Conservation (phyloP, 805 yeast species). For the Ogataea glucozyma region DNA sequence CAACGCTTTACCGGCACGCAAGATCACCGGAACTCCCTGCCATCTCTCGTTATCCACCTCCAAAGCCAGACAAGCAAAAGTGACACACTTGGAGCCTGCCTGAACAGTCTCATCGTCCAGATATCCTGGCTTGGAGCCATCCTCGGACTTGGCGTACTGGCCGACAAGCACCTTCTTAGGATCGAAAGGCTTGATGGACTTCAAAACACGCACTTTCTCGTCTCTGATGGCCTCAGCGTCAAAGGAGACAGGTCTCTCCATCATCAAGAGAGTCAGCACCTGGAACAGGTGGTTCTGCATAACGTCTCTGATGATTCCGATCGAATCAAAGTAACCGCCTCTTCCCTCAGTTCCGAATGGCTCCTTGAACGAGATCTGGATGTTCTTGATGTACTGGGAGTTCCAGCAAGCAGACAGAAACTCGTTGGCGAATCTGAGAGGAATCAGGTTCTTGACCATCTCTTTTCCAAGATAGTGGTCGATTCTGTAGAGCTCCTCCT, state of each 20-base stretch:
- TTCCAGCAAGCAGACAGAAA: conserved; percentile 90
- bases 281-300: conserved; percentile 97
- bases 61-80: conserved; percentile 84
- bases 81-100: conserved; percentile 79
- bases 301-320: conserved; percentile 96
- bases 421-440: conserved; percentile 88
- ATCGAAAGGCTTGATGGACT: conserved; percentile 72
- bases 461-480: conserved; percentile 98
- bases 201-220: conserved; percentile 91
- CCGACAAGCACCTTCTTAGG: conserved; percentile 73
- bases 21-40: conserved; percentile 96
- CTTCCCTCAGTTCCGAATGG: conserved; percentile 99
- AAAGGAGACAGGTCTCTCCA: conserved; percentile 94
- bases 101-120: conserved; percentile 89
- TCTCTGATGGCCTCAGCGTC: conserved; percentile 93
- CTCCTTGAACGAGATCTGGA: conserved; percentile 93
- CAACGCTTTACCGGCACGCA: conserved; percentile 98
- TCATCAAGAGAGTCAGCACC: conserved; percentile 84
- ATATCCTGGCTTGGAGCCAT: conserved; percentile 89
- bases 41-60: conserved; percentile 90
- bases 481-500: conserved; percentile 90
- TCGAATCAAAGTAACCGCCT: conserved; percentile 95
- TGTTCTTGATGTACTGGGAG: conserved; percentile 69
- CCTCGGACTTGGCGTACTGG: conserved; percentile 81
- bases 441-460: conserved; percentile 91